phyloP scores from a whole-genome alignment of 371 early-diverging fungal genomes.

The Funneliformis caledonium region DNA sequence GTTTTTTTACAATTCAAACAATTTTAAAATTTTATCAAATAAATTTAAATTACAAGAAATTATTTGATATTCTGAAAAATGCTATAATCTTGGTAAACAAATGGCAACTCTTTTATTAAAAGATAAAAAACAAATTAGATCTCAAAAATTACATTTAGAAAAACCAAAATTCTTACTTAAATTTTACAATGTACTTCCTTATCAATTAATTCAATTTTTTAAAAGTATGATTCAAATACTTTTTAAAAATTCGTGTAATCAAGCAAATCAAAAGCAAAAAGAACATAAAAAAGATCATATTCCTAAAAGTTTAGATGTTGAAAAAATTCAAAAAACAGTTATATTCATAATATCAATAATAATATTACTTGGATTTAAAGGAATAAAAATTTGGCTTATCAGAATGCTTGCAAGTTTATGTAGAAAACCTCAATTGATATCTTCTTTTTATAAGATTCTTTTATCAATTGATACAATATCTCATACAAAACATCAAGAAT shows the following conservation, averaged over 20 bases:
- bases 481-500: background rate
- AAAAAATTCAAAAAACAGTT: background rate
- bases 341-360: background rate
- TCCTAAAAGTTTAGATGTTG: background rate
- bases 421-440: background rate
- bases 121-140: background rate
- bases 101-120: background rate
- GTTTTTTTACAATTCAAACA: background rate
- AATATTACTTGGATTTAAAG: background rate
- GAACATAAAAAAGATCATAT: background rate
- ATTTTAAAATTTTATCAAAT: background rate
- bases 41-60: background rate
- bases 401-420: background rate
- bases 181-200: background rate
- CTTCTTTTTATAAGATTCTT: slow-evolving; percentile 2
- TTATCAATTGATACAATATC: slow-evolving; percentile 6
- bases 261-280: background rate
- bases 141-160: background rate
- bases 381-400: background rate
- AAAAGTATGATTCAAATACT: background rate
- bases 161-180: background rate
- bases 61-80: background rate
- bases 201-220: background rate
- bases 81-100: background rate
- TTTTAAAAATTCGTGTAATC: background rate